Evolutionary conservation across 805 yeast genomes (phyloP).

Genomic region (Hemisphaericaspora nanyangensis): DNA sequence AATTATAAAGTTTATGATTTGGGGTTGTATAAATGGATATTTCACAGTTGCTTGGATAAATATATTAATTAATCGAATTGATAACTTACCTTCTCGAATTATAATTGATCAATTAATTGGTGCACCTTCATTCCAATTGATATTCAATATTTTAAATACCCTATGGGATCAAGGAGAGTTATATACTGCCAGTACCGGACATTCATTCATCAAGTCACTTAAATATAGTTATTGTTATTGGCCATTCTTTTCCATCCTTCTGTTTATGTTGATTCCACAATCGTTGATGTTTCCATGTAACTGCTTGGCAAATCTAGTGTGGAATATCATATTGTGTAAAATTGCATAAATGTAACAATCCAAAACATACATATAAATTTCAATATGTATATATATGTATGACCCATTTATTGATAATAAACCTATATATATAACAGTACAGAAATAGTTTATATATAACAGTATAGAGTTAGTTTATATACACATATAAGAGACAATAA

Average conservation of each 20-base stretch:
- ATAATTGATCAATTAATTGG: constrained; percentile 54
- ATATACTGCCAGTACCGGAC: constrained; percentile 22
- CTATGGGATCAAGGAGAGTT: constrained; percentile 54
- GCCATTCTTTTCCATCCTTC: constrained; percentile 53
- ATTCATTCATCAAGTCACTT: constrained; percentile 44
- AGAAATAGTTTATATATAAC: too few relatives aligned
- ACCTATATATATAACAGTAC: too few relatives aligned
- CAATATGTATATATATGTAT: neutral
- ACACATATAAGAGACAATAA: too few relatives aligned
- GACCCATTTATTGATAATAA: too few relatives aligned
- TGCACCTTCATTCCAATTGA: constrained; percentile 49
- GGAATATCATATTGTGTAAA: constrained; percentile 50
- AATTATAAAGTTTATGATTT: constrained; percentile 45
- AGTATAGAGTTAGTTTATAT: too few relatives aligned
- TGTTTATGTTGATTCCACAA: constrained; percentile 47
- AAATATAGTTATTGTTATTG: constrained; percentile 53
- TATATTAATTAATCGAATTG: constrained; percentile 34
- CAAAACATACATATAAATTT: too few relatives aligned
- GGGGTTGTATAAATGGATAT: constrained; percentile 61
- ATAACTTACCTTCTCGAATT: constrained; percentile 36
- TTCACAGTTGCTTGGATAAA: constrained; percentile 56
- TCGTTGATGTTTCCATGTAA: constrained; percentile 55
- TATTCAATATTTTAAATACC: constrained; percentile 45
- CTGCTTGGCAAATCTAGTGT: constrained; percentile 52
- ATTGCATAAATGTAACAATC: constrained; percentile 10